Evolutionary conservation across 2,329 filamentous ascomycete species (phyloP).

Genomic region (Aspergillus awamori): DNA sequence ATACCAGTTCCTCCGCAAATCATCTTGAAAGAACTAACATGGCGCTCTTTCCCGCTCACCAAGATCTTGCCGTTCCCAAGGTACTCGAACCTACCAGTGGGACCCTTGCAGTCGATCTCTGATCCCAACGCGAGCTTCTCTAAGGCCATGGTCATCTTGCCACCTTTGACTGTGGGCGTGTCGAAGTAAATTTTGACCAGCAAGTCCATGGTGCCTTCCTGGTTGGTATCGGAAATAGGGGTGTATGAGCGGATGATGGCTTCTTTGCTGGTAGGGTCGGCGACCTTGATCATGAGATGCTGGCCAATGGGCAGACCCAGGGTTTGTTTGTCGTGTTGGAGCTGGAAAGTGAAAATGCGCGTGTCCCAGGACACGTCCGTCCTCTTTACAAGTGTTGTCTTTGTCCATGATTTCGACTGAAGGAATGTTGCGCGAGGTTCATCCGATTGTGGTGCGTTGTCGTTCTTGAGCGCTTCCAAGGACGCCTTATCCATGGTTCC

Average conservation of each 20-base stretch:
- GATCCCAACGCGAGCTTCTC: slow-evolving; percentile 73
- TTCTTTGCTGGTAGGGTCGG: slow-evolving; percentile 69
- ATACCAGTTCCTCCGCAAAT: slow-evolving; percentile 87
- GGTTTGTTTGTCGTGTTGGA: slow-evolving; percentile 70
- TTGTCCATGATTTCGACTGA: slow-evolving; percentile 71
- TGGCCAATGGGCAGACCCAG: slow-evolving; percentile 82
- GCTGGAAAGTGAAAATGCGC: slow-evolving; percentile 76
- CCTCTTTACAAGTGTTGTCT: slow-evolving; percentile 69
- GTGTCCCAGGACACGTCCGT: slow-evolving; percentile 74
- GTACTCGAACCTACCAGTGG: slow-evolving; percentile 84
- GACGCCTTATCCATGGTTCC: slow-evolving; percentile 70
- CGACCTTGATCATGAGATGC: slow-evolving; percentile 81
- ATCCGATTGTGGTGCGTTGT: slow-evolving; percentile 45
- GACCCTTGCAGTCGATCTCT: slow-evolving; percentile 81
- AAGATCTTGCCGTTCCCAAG: slow-evolving; percentile 65
- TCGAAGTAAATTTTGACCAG: slow-evolving; percentile 82
- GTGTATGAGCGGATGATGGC: slow-evolving; percentile 85
- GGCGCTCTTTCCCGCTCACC: slow-evolving; percentile 60
- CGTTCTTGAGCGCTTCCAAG: slow-evolving; percentile 56
- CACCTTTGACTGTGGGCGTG: slow-evolving; percentile 60
- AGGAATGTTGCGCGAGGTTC: slow-evolving; percentile 67
- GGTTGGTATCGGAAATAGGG: slow-evolving; percentile 68
- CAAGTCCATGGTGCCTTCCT: slow-evolving; percentile 69
- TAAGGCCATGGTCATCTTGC: slow-evolving; percentile 80
- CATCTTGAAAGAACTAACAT: slow-evolving; percentile 75